Conservation (phyloP, 2,329 filamentous ascomycete species). For the Trichothecium sympodiale region DNA sequence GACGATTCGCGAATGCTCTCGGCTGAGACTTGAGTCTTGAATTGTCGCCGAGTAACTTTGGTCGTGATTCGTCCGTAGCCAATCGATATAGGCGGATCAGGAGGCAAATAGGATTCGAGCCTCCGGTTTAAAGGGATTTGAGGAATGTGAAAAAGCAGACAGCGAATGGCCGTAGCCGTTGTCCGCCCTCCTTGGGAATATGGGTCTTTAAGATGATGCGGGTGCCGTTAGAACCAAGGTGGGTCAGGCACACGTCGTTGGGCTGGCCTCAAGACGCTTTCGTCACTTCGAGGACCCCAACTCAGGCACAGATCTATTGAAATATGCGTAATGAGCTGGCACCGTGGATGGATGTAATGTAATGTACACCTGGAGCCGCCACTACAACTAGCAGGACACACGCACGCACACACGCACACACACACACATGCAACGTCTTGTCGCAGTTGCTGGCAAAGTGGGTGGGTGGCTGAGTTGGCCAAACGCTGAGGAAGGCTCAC, state of each 20-base stretch:
- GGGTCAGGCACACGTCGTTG: conserved; percentile 3
- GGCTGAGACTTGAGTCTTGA: too few species aligned
- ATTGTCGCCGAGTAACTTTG: conserved; percentile 11
- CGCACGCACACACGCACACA: too few species aligned
- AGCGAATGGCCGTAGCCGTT: conserved; percentile 7
- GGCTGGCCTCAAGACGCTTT: background rate
- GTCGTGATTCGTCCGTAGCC: conserved; percentile 13
- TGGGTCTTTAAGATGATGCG: conserved; percentile 3
- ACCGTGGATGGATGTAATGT: background rate
- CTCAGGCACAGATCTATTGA: conserved; percentile 5
- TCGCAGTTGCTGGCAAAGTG: too few species aligned
- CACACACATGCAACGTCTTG: too few species aligned
- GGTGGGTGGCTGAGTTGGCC: too few species aligned
- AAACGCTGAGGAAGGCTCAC: too few species aligned
- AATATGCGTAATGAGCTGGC: conserved; percentile 6
- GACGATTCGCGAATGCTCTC: too few species aligned
- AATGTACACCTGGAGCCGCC: too few species aligned
- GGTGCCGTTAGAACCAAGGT: background rate
- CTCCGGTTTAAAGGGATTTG: background rate
- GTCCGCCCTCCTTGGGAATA: conserved; percentile 1
- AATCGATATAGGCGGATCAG: conserved; percentile 1
- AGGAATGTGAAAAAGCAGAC: conserved; percentile 2
- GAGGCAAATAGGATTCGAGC: background rate
- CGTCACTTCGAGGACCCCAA: conserved; percentile 3
- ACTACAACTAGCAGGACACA: too few species aligned